Evolutionary conservation across 129 eudicot species (phyloP).

Genomic region (carrot (Daucus carota)): DH1_v3.0 NC_030382.2:48770001-48770500

Average conservation of each 20-base stretch:
- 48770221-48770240: not conserved
- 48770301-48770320: not conserved
- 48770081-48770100: constrained; percentile 76
- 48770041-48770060: constrained; percentile 82
- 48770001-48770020: constrained; percentile 70
- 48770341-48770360: not conserved
- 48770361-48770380: not conserved
- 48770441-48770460: not conserved
- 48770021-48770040: constrained; percentile 81
- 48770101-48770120: constrained; percentile 35
- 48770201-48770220: not conserved
- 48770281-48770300: not conserved
- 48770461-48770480: not conserved
- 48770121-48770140: constrained; percentile 9
- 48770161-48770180: not conserved
- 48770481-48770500: not conserved
- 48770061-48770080: constrained; percentile 83
- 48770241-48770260: not conserved
- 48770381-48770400: not conserved
- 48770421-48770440: not conserved
- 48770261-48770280: not conserved
- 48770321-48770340: not conserved
- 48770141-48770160: not conserved
- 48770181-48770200: not conserved
- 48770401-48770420: not conserved